phyloP scores from a whole-genome alignment of 306 rosid genomes.

The Inga laurina region DNA sequence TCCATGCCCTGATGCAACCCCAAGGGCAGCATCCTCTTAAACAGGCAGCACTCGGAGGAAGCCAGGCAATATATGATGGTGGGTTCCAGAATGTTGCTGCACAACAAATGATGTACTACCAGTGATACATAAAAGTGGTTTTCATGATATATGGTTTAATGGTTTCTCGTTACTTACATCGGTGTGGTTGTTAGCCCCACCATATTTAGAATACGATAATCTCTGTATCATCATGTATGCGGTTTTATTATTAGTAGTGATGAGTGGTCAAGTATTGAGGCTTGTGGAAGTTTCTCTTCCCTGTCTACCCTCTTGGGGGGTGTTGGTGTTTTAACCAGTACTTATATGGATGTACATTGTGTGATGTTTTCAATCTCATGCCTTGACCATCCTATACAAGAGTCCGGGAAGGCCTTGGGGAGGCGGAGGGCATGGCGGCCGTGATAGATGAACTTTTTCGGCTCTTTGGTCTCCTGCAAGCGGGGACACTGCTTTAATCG shows the following conservation, averaged over 20 bases:
- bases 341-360: conserved; percentile 2
- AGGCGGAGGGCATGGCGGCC: no score
- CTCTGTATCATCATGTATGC: conserved; percentile 46
- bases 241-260: conserved; percentile 40
- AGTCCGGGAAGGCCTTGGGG: background rate
- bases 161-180: background rate
- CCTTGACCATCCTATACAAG: conserved; percentile 17
- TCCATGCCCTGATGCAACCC: conserved; percentile 84
- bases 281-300: conserved; percentile 2
- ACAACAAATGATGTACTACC: conserved; percentile 91
- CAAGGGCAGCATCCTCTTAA: conserved; percentile 82
- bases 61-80: conserved; percentile 95
- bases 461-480: no score
- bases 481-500: no score
- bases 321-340: conserved; percentile 6
- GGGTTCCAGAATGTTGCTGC: conserved; percentile 95
- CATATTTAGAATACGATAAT: conserved; percentile 10
- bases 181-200: conserved; percentile 32
- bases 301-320: conserved; percentile 25
- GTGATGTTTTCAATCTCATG: conserved; percentile 19
- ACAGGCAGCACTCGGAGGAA: conserved; percentile 88
- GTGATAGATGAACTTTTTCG: no score
- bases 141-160: background rate
- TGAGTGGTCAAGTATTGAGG: conserved; percentile 42
- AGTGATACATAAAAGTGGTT: background rate